Conservation (phyloP, 1,139 yeast species). For the Kodamaea plutei region DNA sequence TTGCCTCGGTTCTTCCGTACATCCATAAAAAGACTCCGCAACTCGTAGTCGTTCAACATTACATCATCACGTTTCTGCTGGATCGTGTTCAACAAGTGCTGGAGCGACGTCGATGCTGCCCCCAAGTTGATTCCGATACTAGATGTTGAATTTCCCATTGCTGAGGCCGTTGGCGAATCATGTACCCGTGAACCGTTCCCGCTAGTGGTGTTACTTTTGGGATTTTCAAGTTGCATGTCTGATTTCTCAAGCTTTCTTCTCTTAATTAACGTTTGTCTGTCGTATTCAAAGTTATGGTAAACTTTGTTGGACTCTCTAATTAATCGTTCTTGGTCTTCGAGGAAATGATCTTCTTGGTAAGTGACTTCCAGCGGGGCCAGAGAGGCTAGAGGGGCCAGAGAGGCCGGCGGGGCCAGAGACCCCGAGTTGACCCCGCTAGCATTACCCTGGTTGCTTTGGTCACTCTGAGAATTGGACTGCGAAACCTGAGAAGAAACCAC, state of each 20-base stretch:
- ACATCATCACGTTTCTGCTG: constrained; percentile 75
- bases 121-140: constrained; percentile 52
- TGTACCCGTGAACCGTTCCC: no score
- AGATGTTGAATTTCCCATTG: background rate
- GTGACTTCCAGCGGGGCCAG: no score
- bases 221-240: constrained; percentile 51
- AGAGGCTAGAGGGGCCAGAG: no score
- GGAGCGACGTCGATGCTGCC: constrained; percentile 76
- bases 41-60: constrained; percentile 76
- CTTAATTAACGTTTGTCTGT: constrained; percentile 71
- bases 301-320: constrained; percentile 50
- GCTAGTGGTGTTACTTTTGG: background rate
- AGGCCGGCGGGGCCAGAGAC: constrained; percentile 6
- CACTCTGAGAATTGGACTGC: no score
- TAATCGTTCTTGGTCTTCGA: constrained; percentile 37
- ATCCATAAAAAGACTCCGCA: constrained; percentile 81
- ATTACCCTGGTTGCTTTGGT: constrained; percentile 3
- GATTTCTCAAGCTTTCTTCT: constrained; percentile 77
- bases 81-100: constrained; percentile 73
- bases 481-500: no score
- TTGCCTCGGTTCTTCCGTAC: constrained; percentile 93
- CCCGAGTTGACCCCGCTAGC: constrained; percentile 5
- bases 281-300: constrained; percentile 83
- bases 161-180: background rate
- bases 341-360: constrained; percentile 1